Evolutionary conservation across 768 basidiomycete species (phyloP).

Genomic region (Chalciporus sphaerocephalus): DNA sequence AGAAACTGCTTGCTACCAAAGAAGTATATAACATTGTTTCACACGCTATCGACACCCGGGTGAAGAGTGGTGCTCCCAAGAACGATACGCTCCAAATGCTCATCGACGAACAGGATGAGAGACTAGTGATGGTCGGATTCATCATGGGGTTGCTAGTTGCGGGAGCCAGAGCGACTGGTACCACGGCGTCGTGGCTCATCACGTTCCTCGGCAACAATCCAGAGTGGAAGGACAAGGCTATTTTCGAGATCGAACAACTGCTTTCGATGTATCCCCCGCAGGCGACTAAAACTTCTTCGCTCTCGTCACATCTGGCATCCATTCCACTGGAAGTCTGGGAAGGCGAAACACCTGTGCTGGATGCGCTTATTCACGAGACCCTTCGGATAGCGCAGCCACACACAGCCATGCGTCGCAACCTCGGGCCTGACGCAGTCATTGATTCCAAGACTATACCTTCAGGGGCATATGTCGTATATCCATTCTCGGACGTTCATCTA

Average conservation of each 20-base stretch:
- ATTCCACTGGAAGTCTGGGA: conserved; percentile 73
- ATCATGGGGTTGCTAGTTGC: conserved; percentile 79
- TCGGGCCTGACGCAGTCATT: conserved; percentile 67
- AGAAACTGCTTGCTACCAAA: conserved; percentile 69
- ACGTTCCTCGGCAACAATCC: conserved; percentile 66
- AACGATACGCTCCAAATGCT: conserved; percentile 74
- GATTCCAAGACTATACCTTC: conserved; percentile 66
- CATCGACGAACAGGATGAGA: conserved; percentile 66
- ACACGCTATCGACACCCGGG: conserved; percentile 51
- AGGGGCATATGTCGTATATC: conserved; percentile 73
- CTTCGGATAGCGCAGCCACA: conserved; percentile 77
- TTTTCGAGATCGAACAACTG: conserved; percentile 54
- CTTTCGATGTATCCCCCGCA: conserved; percentile 39
- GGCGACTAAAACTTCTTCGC: conserved; percentile 22
- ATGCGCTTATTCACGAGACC: conserved; percentile 71
- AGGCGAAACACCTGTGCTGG: conserved; percentile 60
- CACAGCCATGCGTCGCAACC: conserved; percentile 74
- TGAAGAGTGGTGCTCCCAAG: conserved; percentile 50
- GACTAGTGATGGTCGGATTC: conserved; percentile 66
- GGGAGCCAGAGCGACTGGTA: conserved; percentile 76
- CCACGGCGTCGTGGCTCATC: conserved; percentile 75
- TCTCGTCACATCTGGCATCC: conserved; percentile 47
- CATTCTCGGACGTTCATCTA: conserved; percentile 76
- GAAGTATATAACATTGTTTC: conserved; percentile 69
- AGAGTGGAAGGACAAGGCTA: conserved; percentile 62